phyloP scores from a whole-genome alignment of 75 land plant genomes.

The Ceratopteris richardii region DNA sequence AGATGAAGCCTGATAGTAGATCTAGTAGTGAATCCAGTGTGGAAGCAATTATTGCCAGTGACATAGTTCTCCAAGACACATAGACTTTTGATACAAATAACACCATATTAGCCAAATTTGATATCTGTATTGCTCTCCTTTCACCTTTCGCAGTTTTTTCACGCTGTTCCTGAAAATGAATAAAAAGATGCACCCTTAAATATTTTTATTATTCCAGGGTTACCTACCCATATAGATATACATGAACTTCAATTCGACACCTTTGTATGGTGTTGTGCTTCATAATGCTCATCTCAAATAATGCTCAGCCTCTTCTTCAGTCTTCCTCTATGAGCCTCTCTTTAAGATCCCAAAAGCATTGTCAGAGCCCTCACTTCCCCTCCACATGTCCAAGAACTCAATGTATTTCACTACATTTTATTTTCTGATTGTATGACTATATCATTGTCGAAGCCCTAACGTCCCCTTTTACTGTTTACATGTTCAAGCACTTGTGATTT shows the following conservation, averaged over 20 bases:
- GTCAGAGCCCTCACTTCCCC: too few relatives aligned
- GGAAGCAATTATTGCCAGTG: constrained; percentile 85
- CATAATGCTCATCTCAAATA: too few relatives aligned
- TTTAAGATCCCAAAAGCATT: too few relatives aligned
- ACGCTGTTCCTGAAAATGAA: constrained; percentile 46
- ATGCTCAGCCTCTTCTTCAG: too few relatives aligned
- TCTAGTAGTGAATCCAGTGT: constrained; percentile 80
- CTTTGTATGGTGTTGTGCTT: too few relatives aligned
- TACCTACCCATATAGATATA: not conserved
- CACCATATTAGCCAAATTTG: constrained; percentile 59
- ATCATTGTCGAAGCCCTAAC: too few relatives aligned
- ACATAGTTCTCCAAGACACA: constrained; percentile 65
- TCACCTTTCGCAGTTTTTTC: constrained; percentile 48
- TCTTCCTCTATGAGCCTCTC: too few relatives aligned
- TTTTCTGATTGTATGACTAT: too few relatives aligned
- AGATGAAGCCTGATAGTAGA: constrained; percentile 74
- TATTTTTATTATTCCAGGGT: not conserved
- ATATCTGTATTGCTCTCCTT: constrained; percentile 52
- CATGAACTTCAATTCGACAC: not conserved
- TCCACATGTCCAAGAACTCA: too few relatives aligned
- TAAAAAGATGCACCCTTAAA: not conserved
- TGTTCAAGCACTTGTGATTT: too few relatives aligned
- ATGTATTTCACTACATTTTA: too few relatives aligned
- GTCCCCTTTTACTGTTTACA: too few relatives aligned
- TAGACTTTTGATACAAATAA: constrained; percentile 65